Base-by-base conservation (phyloP, 169 alveolate species). In the Plasmodium adleri region DNA sequence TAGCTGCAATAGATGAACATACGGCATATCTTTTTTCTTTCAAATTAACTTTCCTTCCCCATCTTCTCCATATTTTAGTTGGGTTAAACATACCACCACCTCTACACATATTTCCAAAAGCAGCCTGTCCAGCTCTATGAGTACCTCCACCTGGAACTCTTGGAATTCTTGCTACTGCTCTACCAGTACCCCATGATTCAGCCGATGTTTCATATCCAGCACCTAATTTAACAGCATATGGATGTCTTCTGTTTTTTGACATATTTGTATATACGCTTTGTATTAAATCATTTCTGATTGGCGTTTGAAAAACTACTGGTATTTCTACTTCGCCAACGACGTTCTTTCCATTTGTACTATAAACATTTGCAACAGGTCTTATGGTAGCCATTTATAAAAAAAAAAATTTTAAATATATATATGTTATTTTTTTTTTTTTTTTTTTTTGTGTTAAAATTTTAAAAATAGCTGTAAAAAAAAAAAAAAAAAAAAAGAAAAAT, bases 1-100 rank as follows among this genome's bases (percentile, higher is more conserved):
- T 94, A 47, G 99, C 99, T 39, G 99, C 99, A 49, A 99, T 86
- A 54, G 99, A 99, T 8, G 99, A 87, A 17, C 99, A 99, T 73
- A 97, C 98, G 39, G 99, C 99, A 93, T 98, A 99, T 88, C 99
- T 95, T 95, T 96, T 97, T 95, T 98, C 98, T 86, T 96, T 98
- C 85, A 96, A 93, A 92, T 98, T 99, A 80, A 97, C 96, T 97
- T 97, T 97, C 67, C 99, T 95, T 96, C 98, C 99, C 99, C 99
- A 98, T 94, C 99, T 96, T 91, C 99, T 96, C 99, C 98, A 98
- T 62, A 97, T 97, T 94, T 97, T 98, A 80, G 97, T 96, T 24
- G 99, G 99, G 88, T 98, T 98, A 96, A 97, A 98, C 99, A 99
- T 98, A 74, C 99, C 99, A 78, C 99, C 99, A 64, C 99, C 99